Evolutionary conservation across 768 basidiomycete genomes (phyloP), one percentile per base, ranked within the genome.

Genomic region (Podaxis sp.): DNA sequence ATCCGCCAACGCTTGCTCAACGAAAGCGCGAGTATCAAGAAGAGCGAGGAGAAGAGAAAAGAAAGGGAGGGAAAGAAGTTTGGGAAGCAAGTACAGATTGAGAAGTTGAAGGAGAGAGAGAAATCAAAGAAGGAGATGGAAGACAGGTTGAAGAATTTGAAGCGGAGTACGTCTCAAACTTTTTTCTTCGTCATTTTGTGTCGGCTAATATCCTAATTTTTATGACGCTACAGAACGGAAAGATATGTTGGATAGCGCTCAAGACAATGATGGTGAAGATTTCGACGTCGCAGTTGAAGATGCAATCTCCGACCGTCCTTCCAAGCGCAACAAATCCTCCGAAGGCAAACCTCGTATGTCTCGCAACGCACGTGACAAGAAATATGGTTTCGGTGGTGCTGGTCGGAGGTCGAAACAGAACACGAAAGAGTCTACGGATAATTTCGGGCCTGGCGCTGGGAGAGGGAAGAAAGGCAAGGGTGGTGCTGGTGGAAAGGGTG

Each of bases 41-140:
- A 91, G 74, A 84, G 90, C 63, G 96, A 99, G 71, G 91, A 94
- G 59, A 95, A 94, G 70, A 85, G 91, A 67, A 90, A 88, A 68
- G 93, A 98, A 74, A 83, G 97, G 52, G 92, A 97, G 70, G 90
- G 94, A 60, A 98, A 99, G 81, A 99, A 98, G 81, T 97, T 93
- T 70, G 96, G 96, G 26, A 99, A 99, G 75, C 93, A 98, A 75
- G 94, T 99, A 11, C 97, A 99, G 76, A 76, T 92, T 40, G 96
- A 98, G 79, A 95, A 95, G 75, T 81, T 93, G 67, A 93, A 94
- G 73, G 93, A 96, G 79, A 80, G 96, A 51, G 90, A 95, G 74
- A 83, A 80, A 71, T 85, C 87, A 62, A 96, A 95, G 82, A 97
- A 96, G 79, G 92, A 94, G 36, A 89, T 96, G 84, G 89, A 90